A percentile compares a stretch with the other conserved stretches of the same genome.
phyloP scores from a whole-genome alignment of 148 eudicot genomes.

The Linanthus parryae region DNA sequence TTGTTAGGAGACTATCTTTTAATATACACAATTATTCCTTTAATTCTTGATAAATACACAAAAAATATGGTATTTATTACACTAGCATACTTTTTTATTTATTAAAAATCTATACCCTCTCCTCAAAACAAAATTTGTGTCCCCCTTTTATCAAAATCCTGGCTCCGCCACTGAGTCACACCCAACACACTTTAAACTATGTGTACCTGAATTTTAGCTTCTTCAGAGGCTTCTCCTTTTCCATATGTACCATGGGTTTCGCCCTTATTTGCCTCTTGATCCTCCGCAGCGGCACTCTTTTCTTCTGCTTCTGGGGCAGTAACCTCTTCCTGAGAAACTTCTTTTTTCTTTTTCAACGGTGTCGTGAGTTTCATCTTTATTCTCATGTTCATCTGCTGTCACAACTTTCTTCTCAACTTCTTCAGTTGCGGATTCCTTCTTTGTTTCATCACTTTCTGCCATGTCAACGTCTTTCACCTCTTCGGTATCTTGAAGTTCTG shows the following conservation, averaged over 20 bases:
- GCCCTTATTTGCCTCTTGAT: constrained; percentile 9
- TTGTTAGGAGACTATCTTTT: too few species aligned
- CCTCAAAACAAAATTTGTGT: too few species aligned
- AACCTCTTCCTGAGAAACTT: neutral
- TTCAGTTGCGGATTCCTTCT: constrained; percentile 19
- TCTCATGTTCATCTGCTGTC: too few species aligned
- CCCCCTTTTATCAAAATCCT: constrained; percentile 9
- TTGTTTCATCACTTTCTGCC: constrained; percentile 12
- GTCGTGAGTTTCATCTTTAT: constrained; percentile 16
- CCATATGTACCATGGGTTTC: constrained; percentile 3
- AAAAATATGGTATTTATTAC: too few species aligned
- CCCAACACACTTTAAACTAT: neutral
- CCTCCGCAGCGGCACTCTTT: constrained; percentile 8
- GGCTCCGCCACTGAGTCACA: constrained; percentile 9
- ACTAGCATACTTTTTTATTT: too few species aligned
- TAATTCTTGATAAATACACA: too few species aligned
- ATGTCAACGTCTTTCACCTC: constrained; percentile 1
- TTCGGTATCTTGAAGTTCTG: constrained; percentile 20
- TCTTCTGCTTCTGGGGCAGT: constrained; percentile 8
- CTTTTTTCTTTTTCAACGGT: constrained; percentile 15
- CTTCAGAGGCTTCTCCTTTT: constrained; percentile 16
- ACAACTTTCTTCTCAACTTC: constrained; percentile 20
- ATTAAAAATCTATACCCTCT: too few species aligned
- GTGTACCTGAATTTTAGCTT: constrained; percentile 8
- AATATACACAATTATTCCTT: too few species aligned